A percentile compares a stretch with the other conserved stretches of the same genome.
Evolutionary conservation across 768 basidiomycete species (phyloP).

Genomic region (Rossbeevera mucosa): DNA sequence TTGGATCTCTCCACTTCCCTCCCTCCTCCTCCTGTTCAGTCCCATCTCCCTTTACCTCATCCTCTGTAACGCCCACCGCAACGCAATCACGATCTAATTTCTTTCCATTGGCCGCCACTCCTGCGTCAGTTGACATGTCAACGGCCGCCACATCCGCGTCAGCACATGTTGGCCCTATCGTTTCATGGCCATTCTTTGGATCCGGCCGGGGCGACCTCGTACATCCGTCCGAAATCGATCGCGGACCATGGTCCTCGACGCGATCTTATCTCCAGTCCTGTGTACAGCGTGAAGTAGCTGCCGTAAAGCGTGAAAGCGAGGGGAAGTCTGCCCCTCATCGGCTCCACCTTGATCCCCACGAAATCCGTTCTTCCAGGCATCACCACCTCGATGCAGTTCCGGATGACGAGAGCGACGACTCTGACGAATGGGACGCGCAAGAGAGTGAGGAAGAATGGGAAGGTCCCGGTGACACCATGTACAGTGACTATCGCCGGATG

Average conservation of each 20-base stretch:
- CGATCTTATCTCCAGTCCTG: conserved; percentile 62
- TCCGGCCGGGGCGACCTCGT: conserved; percentile 70
- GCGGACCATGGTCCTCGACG: conserved; percentile 72
- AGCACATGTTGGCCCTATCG: conserved; percentile 55
- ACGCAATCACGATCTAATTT: conserved; percentile 14
- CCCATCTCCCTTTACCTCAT: conserved; percentile 19
- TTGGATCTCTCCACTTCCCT: conserved; percentile 67
- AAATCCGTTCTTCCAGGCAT: conserved; percentile 66
- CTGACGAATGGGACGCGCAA: conserved; percentile 74
- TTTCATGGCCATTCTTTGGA: conserved; percentile 90
- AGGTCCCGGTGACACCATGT: conserved; percentile 73
- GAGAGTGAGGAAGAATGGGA: conserved; percentile 76
- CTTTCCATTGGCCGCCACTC: conserved; percentile 16
- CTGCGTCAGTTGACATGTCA: conserved; percentile 6
- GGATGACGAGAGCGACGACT: conserved; percentile 70
- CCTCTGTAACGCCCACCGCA: conserved; percentile 28
- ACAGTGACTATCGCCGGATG: conserved; percentile 77
- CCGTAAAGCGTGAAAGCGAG: conserved; percentile 74
- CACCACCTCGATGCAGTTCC: conserved; percentile 64
- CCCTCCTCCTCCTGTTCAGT: conserved; percentile 5
- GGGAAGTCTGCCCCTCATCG: conserved; percentile 72
- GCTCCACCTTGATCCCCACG: conserved; percentile 77
- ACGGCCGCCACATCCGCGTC: not conserved
- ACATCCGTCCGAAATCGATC: conserved; percentile 65
- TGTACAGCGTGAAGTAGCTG: conserved; percentile 62